Evolutionary conservation across 1,284 basidiomycete species (phyloP).

Genomic region (Rhodotorula sp.): DNA sequence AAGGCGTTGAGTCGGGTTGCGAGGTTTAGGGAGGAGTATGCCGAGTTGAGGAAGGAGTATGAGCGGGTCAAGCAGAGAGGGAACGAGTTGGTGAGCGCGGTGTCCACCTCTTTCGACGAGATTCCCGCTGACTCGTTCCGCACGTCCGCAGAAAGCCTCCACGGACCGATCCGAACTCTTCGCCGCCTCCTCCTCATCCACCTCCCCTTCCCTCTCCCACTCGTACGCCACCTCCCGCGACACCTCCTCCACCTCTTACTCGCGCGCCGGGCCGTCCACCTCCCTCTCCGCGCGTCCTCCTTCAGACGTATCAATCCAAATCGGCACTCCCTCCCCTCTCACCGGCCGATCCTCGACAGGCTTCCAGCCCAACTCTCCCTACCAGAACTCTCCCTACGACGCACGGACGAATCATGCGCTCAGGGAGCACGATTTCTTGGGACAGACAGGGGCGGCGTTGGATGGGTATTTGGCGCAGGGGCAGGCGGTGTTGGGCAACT

Average conservation of each 20-base stretch:
- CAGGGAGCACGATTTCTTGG: constrained; percentile 79
- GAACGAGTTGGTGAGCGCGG: not conserved
- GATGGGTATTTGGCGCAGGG: constrained; percentile 90
- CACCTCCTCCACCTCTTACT: not conserved
- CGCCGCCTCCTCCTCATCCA: constrained; percentile 32
- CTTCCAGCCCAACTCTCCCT: constrained; percentile 16
- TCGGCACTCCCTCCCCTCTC: constrained; percentile 44
- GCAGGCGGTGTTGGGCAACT: constrained; percentile 78
- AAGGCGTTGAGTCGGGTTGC: constrained; percentile 75
- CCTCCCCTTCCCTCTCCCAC: constrained; percentile 11
- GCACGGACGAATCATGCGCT: constrained; percentile 62
- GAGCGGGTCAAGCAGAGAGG: constrained; percentile 51
- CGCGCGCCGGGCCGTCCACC: not conserved
- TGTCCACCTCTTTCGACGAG: not conserved
- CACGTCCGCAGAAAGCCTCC: constrained; percentile 56
- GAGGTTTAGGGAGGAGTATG: constrained; percentile 52
- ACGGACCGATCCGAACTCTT: constrained; percentile 62
- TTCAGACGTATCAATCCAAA: constrained; percentile 50
- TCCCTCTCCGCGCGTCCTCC: not conserved
- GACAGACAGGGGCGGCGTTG: constrained; percentile 71
- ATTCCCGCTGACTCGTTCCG: not conserved
- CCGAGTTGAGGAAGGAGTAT: constrained; percentile 51
- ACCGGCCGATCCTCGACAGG: constrained; percentile 58
- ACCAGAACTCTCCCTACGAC: constrained; percentile 21
- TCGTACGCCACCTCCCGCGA: constrained; percentile 1